phyloP scores from a whole-genome alignment of 2,329 filamentous ascomycete genomes.

The Fusarium odoratissimum region DNA sequence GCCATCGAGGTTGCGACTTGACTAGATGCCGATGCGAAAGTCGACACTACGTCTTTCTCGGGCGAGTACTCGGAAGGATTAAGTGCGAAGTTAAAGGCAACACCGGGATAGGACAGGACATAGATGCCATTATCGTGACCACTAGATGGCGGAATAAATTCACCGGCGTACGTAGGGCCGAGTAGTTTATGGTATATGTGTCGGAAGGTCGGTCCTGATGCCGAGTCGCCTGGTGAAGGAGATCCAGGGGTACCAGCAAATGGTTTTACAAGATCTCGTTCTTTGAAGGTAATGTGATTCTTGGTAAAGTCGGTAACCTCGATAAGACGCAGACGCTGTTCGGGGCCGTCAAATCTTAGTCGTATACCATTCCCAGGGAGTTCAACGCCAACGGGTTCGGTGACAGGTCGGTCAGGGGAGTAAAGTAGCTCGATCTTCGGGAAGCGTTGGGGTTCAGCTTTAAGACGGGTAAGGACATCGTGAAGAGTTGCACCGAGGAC shows the following conservation, averaged over 20 bases:
- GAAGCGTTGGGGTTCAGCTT: constrained; percentile 85
- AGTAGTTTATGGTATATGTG: constrained; percentile 95
- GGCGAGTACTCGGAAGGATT: constrained; percentile 79
- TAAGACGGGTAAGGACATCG: constrained; percentile 87
- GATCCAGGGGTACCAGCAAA: constrained; percentile 53
- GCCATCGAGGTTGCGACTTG: constrained; percentile 87
- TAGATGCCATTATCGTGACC: constrained; percentile 76
- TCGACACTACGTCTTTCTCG: constrained; percentile 82
- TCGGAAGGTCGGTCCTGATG: constrained; percentile 78
- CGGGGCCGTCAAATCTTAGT: constrained; percentile 90
- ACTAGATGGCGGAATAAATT: constrained; percentile 78
- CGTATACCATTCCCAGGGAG: constrained; percentile 89
- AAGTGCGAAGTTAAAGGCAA: constrained; percentile 92
- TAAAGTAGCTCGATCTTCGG: constrained; percentile 86
- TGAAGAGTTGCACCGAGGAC: constrained; percentile 92
- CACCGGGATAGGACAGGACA: constrained; percentile 91
- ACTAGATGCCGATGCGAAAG: constrained; percentile 82
- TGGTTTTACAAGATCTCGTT: constrained; percentile 80
- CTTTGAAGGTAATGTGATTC: constrained; percentile 83
- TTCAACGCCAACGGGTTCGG: constrained; percentile 77
- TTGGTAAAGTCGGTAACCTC: constrained; percentile 93
- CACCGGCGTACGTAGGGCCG: constrained; percentile 92
- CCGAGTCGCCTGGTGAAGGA: constrained; percentile 48
- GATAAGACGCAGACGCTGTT: constrained; percentile 90
- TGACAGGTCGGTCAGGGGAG: constrained; percentile 78